Evolutionary conservation across 192 early-diverging fungal genomes (phyloP).

Genomic region (Entomortierella lignicola): DNA sequence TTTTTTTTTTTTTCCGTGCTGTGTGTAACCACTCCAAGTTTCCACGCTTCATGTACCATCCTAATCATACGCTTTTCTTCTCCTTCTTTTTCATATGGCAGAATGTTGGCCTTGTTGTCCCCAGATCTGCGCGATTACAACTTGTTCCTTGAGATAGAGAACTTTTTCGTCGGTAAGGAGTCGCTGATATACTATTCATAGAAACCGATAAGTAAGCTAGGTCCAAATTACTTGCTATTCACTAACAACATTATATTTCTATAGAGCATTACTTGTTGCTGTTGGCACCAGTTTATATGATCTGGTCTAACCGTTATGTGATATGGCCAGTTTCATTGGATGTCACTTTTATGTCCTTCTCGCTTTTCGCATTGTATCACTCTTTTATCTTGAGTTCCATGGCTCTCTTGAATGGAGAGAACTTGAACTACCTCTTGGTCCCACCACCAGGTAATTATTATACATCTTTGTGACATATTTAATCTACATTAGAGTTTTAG

Average conservation of each 20-base stretch:
- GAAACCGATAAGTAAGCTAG: no score
- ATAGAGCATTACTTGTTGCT: conserved; percentile 42
- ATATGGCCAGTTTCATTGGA: conserved; percentile 59
- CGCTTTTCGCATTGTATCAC: conserved; percentile 64
- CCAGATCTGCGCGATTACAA: conserved; percentile 65
- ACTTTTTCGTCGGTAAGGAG: conserved; percentile 62
- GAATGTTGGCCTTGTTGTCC: conserved; percentile 58
- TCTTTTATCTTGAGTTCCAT: conserved; percentile 56
- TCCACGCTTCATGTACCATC: neutral
- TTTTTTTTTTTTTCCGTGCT: no score
- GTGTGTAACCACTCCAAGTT: neutral
- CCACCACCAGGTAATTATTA: conserved; percentile 60
- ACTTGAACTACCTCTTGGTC: conserved; percentile 65
- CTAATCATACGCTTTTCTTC: neutral
- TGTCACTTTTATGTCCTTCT: conserved; percentile 63
- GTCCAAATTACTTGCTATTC: no score
- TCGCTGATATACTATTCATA: no score
- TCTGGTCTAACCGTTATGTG: conserved; percentile 63
- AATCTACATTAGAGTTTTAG: no score
- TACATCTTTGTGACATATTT: no score
- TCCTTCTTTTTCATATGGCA: conserved; percentile 14
- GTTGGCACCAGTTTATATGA: conserved; percentile 62
- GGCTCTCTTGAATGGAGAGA: conserved; percentile 57
- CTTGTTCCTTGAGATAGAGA: conserved; percentile 59
- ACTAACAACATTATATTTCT: no score